Percentiles rank a stretch among this genome's conserved stretches.
Evolutionary conservation across 139 green algal genomes (phyloP).

Genomic region (Edaphochlamys debaryana): DNA sequence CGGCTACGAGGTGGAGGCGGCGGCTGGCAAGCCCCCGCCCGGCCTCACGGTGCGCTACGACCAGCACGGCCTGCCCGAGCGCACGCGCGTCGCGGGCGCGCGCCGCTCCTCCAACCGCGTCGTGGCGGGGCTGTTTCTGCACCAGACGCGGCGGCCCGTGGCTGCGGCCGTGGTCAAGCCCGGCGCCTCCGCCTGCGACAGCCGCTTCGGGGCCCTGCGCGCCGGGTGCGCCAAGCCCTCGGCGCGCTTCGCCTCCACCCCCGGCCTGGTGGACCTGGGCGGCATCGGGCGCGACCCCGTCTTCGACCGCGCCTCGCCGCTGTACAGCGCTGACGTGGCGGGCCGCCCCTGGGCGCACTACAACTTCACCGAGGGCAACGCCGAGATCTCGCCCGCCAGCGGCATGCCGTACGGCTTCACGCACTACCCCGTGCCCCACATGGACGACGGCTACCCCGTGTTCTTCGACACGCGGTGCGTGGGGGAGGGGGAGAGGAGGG

Average conservation of each 20-base stretch:
- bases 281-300: constrained; percentile 47
- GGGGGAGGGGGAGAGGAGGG: too few relatives aligned
- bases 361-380: constrained; percentile 40
- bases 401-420: constrained; percentile 37
- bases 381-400: constrained; percentile 1
- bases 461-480: constrained; percentile 43
- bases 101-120: constrained; percentile 45
- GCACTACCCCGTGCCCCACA: constrained; percentile 51
- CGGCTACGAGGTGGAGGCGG: constrained; percentile 31
- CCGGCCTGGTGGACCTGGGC: constrained; percentile 3
- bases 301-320: constrained; percentile 1
- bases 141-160: constrained; percentile 39
- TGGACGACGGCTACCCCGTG: constrained; percentile 54
- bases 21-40: neutral
- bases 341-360: constrained; percentile 36
- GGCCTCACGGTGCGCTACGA: constrained; percentile 7
- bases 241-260: neutral
- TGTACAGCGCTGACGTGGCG: constrained; percentile 35
- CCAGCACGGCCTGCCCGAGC: neutral
- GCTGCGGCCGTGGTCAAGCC: neutral
- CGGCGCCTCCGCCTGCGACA: neutral
- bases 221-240: neutral
- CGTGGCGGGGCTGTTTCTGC: constrained; percentile 48
- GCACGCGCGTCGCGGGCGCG: neutral
- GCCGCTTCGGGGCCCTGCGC: neutral